Evolutionary conservation across 495 filamentous ascomycete genomes (phyloP).

Genomic region (Copromyces sp.): DNA sequence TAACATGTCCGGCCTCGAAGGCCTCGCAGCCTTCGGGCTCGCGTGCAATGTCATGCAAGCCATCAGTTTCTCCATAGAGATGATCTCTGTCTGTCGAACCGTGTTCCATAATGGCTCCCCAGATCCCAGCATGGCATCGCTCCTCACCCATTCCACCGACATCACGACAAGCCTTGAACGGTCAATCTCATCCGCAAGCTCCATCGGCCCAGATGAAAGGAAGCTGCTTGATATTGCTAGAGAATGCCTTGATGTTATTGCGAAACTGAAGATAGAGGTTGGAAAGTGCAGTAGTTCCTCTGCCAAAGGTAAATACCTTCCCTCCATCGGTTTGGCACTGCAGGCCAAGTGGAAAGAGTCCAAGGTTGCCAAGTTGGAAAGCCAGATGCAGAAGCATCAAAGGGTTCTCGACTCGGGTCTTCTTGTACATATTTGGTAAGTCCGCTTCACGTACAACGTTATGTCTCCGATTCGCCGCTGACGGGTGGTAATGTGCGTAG

Average conservation of each 20-base stretch:
- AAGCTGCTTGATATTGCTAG: background rate
- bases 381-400: background rate
- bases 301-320: background rate
- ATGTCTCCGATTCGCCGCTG: no score
- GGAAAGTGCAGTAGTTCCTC: background rate
- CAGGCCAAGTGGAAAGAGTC: background rate
- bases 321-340: background rate
- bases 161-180: background rate
- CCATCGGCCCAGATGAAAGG: constrained; percentile 2
- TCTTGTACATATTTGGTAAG: constrained; percentile 8
- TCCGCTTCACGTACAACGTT: no score
- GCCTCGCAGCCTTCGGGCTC: constrained; percentile 19
- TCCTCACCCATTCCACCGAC: background rate
- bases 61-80: constrained; percentile 12
- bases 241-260: background rate
- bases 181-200: constrained; percentile 1
- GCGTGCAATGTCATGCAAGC: constrained; percentile 25
- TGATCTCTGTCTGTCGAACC: background rate
- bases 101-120: constrained; percentile 7
- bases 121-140: constrained; percentile 1
- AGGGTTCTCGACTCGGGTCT: constrained; percentile 1
- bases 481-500: no score
- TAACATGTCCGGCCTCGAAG: constrained; percentile 16
- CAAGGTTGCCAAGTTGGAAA: constrained; percentile 1
- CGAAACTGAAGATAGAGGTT: background rate